Base-by-base conservation (phyloP, 441 rosid species). In the Syzygium syzygioides region DNA sequence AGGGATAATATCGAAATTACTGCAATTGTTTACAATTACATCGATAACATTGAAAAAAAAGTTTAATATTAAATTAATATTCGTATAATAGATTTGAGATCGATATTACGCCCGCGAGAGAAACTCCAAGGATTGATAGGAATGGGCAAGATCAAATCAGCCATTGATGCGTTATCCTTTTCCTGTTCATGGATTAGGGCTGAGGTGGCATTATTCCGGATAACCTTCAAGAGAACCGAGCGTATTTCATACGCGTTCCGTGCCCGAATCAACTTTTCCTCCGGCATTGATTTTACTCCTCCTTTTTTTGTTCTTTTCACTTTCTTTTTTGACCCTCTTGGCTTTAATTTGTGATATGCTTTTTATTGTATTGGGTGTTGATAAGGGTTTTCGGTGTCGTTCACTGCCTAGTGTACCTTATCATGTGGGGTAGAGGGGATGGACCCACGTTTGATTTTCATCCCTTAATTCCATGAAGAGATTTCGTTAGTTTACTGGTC, bases 31-130 rank as follows among this genome's bases (percentile, higher is more conserved):
- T 64, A 14, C 0, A 30, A 14, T 20, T 64, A 4, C 1, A 68
- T 68, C 8, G 15, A 37, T 5, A 19, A 23, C 19, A 5, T 68
- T 1, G 14, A 0, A 6, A 34, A 68, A 34, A 68, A 68, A 34
- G 0, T 9, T 34, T 0, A 0, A 1, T n/a, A 32, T 1, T 32
- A 1, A 32, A 66, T 66, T 4, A 18, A 4, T 1, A 34, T 34
- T 0, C 0, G 2, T 34, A 32, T 0, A 5, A 32, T 9, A 66
- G 8, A 20, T 7, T 55, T 2, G 8, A 19, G 26, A 19, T 7
- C 1, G 9, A 3, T 19, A 10, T 13, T 26, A 10, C 0, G 28
- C 14, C 52, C 26, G 11, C 13, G 6, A 23, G 11, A 6, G 53
- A 23, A 76, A 23, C 18, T 23, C 76, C 76, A 76, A 41, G 4